Conservation (phyloP, 768 basidiomycete genomes). For the Pisolithus orientalis region DNA sequence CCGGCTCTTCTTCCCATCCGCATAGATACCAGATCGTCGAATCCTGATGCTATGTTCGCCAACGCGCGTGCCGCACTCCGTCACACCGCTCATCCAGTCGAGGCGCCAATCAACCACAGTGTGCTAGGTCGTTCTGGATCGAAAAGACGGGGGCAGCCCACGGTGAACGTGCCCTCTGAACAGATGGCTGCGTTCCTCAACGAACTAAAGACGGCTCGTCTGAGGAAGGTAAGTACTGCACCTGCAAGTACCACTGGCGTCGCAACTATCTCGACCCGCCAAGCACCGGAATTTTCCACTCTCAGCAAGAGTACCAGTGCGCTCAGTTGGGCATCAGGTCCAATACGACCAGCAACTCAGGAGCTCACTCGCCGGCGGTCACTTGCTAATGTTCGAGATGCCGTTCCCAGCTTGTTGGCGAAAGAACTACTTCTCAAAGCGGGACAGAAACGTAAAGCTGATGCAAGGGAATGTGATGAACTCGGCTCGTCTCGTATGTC, state of each 20-base stretch:
- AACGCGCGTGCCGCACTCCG: slow-evolving; percentile 64
- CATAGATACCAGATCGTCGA: slow-evolving; percentile 25
- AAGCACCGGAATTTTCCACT: slow-evolving; percentile 16
- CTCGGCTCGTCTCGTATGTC: slow-evolving; percentile 30
- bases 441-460: slow-evolving; percentile 28
- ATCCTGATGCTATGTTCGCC: slow-evolving; percentile 38
- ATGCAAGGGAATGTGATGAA: slow-evolving; percentile 19
- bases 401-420: slow-evolving; percentile 12
- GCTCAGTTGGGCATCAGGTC: not conserved
- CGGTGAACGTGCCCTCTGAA: slow-evolving; percentile 68
- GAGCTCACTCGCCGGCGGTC: slow-evolving; percentile 22
- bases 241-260: slow-evolving; percentile 13
- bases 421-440: slow-evolving; percentile 7
- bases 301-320: slow-evolving; percentile 25
- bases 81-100: slow-evolving; percentile 44
- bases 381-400: slow-evolving; percentile 20
- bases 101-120: slow-evolving; percentile 58
- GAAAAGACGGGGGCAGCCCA: slow-evolving; percentile 51
- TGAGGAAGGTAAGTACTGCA: slow-evolving; percentile 49
- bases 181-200: slow-evolving; percentile 79
- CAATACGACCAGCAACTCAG: slow-evolving; percentile 9
- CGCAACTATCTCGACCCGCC: not conserved
- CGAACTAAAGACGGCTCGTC: slow-evolving; percentile 70
- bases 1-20: slow-evolving; percentile 26
- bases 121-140: slow-evolving; percentile 24